Base-by-base conservation (phyloP, 2,329 filamentous ascomycete genomes). In the Fusarium bulbicola region DNA sequence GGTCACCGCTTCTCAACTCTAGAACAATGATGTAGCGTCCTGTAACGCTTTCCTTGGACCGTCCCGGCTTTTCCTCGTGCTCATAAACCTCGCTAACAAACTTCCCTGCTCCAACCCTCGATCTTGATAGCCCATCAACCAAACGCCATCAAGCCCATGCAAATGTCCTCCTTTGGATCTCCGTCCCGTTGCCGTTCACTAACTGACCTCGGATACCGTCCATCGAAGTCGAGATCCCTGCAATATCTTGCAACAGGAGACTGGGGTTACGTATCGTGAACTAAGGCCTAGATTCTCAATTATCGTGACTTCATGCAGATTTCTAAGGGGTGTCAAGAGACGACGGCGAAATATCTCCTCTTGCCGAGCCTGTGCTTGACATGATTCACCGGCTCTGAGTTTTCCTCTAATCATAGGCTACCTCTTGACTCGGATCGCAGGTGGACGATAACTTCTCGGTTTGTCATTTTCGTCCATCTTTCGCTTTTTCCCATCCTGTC, bases 21-120 rank as follows among this genome's bases (percentile, higher is more conserved):
- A 60, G 63, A 49, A 54, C 50, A 58, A 67, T 61, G 63, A 49
- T 54, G 54, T 57, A 59, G 56, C 58, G 59, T 63, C 42, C 42
- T 63, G 50, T 32, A 64, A 56, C 47, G 58, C 59, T 65, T 54
- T 58, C 12, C 36, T 26, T 36, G 39, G 21, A 54, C 59, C 63
- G 49, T 74, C 65, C 78, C 78, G 78, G 54, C 65, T 75, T 68
- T 66, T 79, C 78, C 69, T 79, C 78, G 78, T 79, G 37, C 53
- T 24, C 45, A 37, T 67, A 46, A 47, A 37, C 37, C 32, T 61
- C 42, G 56, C 68, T 61, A 46, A 57, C 57, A 61, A 43, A 58
- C 36, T 39, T 53, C 26, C 50, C 54, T 46, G 47, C 49, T 30
- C 47, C 42, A 34, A 46, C 13, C 46, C 9, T 59, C 53, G 62